Base-by-base conservation (phyloP, 1,284 basidiomycete genomes). In the Hemileia vastatrix region DNA sequence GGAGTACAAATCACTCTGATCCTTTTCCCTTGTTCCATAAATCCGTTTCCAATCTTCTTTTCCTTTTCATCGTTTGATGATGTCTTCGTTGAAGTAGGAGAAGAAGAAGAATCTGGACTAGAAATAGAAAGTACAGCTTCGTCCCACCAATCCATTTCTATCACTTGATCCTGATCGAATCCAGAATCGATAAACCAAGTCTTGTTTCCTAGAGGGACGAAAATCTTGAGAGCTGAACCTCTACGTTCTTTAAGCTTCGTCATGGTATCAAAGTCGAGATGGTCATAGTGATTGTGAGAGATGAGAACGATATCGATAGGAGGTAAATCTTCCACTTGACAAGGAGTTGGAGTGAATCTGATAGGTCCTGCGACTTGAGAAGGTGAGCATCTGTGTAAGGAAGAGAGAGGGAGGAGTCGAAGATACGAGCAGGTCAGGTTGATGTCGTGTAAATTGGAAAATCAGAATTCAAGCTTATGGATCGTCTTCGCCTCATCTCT, bases 151-250 rank as follows among this genome's bases (percentile, higher is more conserved):
- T 40, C 36, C 36, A 40, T 40, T 40, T 40, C 36, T 11, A 40
- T 40, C 36, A 40, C 36, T 40, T 40, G 36, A 11, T 9, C 8
- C 8, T 54, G 27, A 15, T 56, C 44, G 40, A 65, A 65, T 6
- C 61, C 61, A 6, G 40, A 36, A 27, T 54, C 49, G 9, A 15
- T 40, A 40, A 40, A 40, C 36, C 36, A 40, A 40, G 36, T 40
- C 15, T 40, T 40, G 15, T 40, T 40, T 40, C 36, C 36, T 40
- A 40, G 36, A 40, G 36, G 36, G 8, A 40, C 36, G 36, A 40
- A 40, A 15, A 40, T 15, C 15, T 40, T 40, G 8, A 40, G 15
- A 18, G 61, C 64, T 23, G 47, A 33, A 21, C 59, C 53, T 8
- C 52, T n/a, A n/a, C 8, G 8, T 40, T 40, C 15, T 40, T 11